Evolutionary conservation across 2,329 filamentous ascomycete species (phyloP), one percentile per base, ranked within the genome.

Genomic region (Microdochium paspali): DNA sequence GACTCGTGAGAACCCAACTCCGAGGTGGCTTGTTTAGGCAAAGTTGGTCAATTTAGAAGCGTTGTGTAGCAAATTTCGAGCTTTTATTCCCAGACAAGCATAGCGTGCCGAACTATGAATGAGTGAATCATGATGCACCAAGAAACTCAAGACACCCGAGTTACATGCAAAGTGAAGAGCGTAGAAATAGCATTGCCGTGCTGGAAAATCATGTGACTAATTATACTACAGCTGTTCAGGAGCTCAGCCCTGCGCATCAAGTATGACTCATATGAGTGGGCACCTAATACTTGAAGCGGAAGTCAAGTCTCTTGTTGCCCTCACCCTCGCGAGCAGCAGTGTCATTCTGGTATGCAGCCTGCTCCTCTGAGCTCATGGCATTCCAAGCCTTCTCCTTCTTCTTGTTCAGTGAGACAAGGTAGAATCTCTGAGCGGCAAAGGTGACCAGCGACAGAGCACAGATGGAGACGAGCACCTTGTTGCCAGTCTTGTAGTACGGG

Each of bases 401-500:
- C 53, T 67, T 69, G 55, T 80, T 79, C 25, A 74, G 54, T 20
- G 61, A 56, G 4, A 67, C 54, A 39, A 77, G 58, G 28, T 64
- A 68, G 49, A 70, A 60, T 15, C 74, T 63, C 54, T 77, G 73
- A 2, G 61, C 64, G 26, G 80, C 24, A 44, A 82, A 80, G 1
- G 72, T 54, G 0, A 71, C 58, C 9, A 80, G 55, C 20, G 71
- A 69, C 24, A 77, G 67, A 0, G 66, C 67, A 3, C 72, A 63
- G 44, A 82, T 67, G 1, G 66, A 72, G 23, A 83, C 71, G 44
- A 80, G 67, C 3, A 80, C 72, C 23, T 67, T 75, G 61, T 82
- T 82, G 9, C 79, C 79, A 3, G 56, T 68, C 49, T 76, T 73
- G 57, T 80, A 82, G 54, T 75, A 73, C 0, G 78, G 77, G n/a